A percentile compares a stretch with the other conserved stretches of the same genome.
Evolutionary conservation across 148 eudicot species (phyloP).

Genomic region (Suaeda aralocaspica): DNA sequence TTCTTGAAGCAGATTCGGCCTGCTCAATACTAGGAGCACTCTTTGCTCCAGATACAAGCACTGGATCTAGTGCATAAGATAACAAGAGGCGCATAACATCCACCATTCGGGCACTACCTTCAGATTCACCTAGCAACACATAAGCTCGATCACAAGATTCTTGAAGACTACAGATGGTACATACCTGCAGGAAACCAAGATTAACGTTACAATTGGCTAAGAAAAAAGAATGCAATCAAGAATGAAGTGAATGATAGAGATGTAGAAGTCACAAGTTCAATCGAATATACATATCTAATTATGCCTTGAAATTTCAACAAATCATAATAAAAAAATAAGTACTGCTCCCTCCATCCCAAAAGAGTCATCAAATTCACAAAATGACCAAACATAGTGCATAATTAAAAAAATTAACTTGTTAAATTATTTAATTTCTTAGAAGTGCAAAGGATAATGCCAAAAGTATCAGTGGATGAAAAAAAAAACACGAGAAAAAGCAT

Average conservation of each 20-base stretch:
- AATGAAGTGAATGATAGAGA: constrained; percentile 1
- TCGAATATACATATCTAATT: background rate
- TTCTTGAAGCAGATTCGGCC: constrained; percentile 63
- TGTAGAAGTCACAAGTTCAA: background rate
- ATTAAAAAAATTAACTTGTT: no score
- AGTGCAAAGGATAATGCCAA: no score
- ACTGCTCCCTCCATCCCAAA: background rate
- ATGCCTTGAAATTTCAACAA: background rate
- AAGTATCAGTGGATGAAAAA: no score
- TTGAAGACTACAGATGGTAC: constrained; percentile 65
- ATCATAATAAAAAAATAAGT: background rate
- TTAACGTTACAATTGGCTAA: background rate
- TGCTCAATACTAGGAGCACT: constrained; percentile 40
- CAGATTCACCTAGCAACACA: constrained; percentile 51
- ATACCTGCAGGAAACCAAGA: constrained; percentile 48
- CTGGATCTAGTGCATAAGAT: constrained; percentile 65
- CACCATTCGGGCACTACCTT: constrained; percentile 64
- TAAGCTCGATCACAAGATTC: constrained; percentile 87
- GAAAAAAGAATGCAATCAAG: background rate
- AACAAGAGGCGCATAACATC: constrained; percentile 84
- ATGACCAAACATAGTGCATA: no score
- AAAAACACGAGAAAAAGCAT: no score
- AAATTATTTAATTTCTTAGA: no score
- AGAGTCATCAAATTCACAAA: no score
- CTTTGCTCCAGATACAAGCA: constrained; percentile 40